Evolutionary conservation across 2,329 filamentous ascomycete genomes (phyloP), one percentile per base, ranked within the genome.

Genomic region (Ascochyta fabae): DNA sequence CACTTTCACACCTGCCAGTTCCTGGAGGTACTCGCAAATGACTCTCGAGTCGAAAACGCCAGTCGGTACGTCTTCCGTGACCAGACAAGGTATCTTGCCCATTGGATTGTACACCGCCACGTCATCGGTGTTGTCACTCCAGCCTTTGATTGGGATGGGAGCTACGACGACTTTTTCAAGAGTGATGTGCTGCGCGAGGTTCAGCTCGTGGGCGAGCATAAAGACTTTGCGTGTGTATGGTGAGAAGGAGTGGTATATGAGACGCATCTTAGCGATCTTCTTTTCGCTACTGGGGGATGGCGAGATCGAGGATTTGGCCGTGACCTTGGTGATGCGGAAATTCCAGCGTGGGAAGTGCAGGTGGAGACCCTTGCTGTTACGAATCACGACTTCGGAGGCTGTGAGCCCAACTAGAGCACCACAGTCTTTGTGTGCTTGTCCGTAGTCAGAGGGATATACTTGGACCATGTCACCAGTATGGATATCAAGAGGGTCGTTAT

Each of bases 401-500:
- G 64, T 70, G 33, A 74, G 62, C 9, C 67, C 69, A 19, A 74
- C 56, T 10, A 74, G 38, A 4, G n/a, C 44, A 5, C 73, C 73
- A 15, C 49, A 49, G 39, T 68, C 71, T 43, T 66, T 73, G 33
- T 70, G 67, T 24, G 46, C 62, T 16, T 66, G 64, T 9, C 71
- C 70, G 36, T 71, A 75, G 52, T 75, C 72, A 12, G 68, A 66
- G 12, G 70, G 65, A 41, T 61, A 72, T 3, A 74, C 56, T 29
- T 81, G 77, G 3, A 91, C 84, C 40, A 70, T 59, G 27, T 83
- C 77, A 1, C 87, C 88, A 56, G 74, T 78, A 46, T 74, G 73
- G 58, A 91, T 67, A 0, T 79, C 78, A 44, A 82, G 73, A 3
- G 83, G 81, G 69, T 90, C 86, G 4, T 77, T 12, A 50, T 51